Evolutionary conservation across 345 rosid genomes (phyloP).

Genomic region (Gossypium longicalyx): DNA sequence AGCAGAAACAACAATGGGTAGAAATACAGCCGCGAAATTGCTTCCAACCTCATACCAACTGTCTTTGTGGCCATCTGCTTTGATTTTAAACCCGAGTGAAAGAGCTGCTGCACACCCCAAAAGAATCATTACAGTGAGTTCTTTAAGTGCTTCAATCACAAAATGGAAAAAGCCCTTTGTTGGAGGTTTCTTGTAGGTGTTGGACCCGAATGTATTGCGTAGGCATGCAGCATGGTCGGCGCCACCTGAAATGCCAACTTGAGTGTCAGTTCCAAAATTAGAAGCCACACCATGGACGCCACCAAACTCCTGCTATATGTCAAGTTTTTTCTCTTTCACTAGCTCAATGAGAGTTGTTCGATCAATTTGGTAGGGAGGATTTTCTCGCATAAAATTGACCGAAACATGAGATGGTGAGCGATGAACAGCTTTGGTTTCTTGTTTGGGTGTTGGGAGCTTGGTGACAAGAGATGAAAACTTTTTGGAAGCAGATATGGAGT

Average conservation of each 20-base stretch:
- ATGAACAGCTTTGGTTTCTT: neutral
- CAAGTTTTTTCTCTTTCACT: no score
- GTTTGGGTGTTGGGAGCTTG: neutral
- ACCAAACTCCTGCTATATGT: no score
- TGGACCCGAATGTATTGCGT: no score
- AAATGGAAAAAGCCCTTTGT: constrained; percentile 42
- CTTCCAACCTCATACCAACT: constrained; percentile 79
- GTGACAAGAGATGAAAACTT: constrained; percentile 29
- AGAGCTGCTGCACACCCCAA: constrained; percentile 54
- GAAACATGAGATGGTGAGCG: constrained; percentile 13
- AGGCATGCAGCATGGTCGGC: no score
- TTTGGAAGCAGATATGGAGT: constrained; percentile 39
- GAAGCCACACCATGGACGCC: no score
- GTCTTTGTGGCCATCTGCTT: constrained; percentile 48
- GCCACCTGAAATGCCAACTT: no score
- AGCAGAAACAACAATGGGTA: constrained; percentile 51
- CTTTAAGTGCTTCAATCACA: constrained; percentile 48
- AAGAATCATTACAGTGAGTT: constrained; percentile 47
- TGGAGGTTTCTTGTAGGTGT: no score
- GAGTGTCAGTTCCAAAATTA: no score
- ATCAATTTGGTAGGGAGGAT: no score
- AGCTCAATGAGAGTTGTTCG: no score
- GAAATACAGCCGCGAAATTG: constrained; percentile 50
- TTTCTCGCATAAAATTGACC: constrained; percentile 15
- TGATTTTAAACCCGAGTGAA: constrained; percentile 59